Percentiles rank a stretch among this genome's conserved stretches.
phyloP scores from a whole-genome alignment of 2,329 filamentous ascomycete species.

The Phialocephala sp. region DNA sequence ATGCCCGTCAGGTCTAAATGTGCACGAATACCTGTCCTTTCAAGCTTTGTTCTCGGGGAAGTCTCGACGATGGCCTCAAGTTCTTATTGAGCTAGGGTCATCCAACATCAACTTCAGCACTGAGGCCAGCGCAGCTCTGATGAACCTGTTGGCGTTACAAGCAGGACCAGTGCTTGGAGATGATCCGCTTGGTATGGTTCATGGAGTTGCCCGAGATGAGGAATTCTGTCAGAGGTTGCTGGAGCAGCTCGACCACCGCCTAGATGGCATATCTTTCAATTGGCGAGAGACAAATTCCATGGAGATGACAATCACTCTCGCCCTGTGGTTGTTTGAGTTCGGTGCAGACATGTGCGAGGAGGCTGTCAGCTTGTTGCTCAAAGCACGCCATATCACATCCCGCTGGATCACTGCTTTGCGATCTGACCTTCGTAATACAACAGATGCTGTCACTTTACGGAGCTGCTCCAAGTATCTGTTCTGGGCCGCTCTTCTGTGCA shows the following conservation, averaged over 20 bases:
- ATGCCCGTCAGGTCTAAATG: slow-evolving; percentile 52
- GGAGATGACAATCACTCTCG: slow-evolving; percentile 60
- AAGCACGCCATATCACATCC: slow-evolving; percentile 50
- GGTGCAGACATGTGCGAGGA: slow-evolving; percentile 24
- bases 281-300: slow-evolving; percentile 66
- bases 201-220: slow-evolving; percentile 55
- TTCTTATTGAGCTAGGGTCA: slow-evolving; percentile 56
- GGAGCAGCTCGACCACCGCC: slow-evolving; percentile 52
- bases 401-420: slow-evolving; percentile 57
- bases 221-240: slow-evolving; percentile 56
- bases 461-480: slow-evolving; percentile 54
- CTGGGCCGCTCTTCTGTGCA: slow-evolving; percentile 62
- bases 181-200: slow-evolving; percentile 51
- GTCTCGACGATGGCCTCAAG: slow-evolving; percentile 51
- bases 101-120: slow-evolving; percentile 65
- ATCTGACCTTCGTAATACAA: slow-evolving; percentile 48
- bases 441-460: slow-evolving; percentile 46
- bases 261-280: slow-evolving; percentile 56
- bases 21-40: slow-evolving; percentile 56
- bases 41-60: slow-evolving; percentile 51
- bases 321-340: slow-evolving; percentile 47
- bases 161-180: slow-evolving; percentile 52
- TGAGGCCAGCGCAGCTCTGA: slow-evolving; percentile 53
- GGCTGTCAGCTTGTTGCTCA: slow-evolving; percentile 45
- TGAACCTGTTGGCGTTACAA: slow-evolving; percentile 60